Conservation (phyloP, 768 basidiomycete genomes). For the Mycena metata region DNA sequence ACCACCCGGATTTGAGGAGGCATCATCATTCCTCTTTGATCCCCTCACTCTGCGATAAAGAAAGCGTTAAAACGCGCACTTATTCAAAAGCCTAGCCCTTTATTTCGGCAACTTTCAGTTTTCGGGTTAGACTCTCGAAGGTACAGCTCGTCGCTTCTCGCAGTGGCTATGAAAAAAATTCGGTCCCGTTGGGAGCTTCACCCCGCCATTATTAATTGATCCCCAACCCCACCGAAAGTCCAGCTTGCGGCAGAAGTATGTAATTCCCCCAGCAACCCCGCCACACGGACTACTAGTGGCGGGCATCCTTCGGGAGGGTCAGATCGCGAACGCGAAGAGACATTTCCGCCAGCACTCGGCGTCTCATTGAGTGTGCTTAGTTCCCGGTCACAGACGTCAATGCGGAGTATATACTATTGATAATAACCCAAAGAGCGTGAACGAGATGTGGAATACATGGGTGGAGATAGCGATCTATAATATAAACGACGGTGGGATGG, state of each 20-base stretch:
- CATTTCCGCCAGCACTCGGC: conserved; percentile 17
- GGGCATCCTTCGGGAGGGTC: conserved; percentile 19
- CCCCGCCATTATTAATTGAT: conserved; percentile 4
- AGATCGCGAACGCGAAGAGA: conserved; percentile 17
- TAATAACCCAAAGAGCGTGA: conserved; percentile 35
- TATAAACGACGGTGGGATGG: conserved; percentile 34
- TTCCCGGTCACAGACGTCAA: background rate
- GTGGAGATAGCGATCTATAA: conserved; percentile 36
- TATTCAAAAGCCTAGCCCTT: too few relatives aligned
- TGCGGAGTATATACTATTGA: conserved; percentile 8
- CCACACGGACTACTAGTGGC: conserved; percentile 3
- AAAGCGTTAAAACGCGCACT: too few relatives aligned
- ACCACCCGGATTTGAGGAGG: background rate
- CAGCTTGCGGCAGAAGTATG: conserved; percentile 8
- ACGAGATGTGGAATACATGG: conserved; percentile 33
- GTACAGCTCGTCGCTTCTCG: background rate
- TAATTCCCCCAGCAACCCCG: background rate
- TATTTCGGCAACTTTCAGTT: too few relatives aligned
- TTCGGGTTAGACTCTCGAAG: too few relatives aligned
- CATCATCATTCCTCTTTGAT: too few relatives aligned
- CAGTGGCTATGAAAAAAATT: conserved; percentile 6
- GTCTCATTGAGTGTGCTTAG: background rate
- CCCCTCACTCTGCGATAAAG: too few relatives aligned
- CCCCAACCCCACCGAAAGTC: too few relatives aligned
- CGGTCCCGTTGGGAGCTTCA: conserved; percentile 12